Base-by-base conservation (phyloP, 1,139 yeast species). In the Yueomyces sp. region DNA sequence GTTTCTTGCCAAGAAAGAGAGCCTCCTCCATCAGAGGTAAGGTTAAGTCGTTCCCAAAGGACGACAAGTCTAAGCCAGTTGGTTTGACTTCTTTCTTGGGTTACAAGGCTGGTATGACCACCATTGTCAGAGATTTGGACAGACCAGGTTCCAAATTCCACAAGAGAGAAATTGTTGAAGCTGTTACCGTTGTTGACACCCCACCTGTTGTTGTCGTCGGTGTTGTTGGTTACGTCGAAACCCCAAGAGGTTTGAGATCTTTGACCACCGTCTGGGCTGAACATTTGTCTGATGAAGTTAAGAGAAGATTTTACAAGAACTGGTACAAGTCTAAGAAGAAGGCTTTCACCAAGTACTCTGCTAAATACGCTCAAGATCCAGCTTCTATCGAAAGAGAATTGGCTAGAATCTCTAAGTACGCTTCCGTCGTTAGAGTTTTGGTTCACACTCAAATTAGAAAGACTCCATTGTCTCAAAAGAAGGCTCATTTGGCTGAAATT, bases 121-220 rank as follows among this genome's bases (percentile, higher is more conserved):
- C 98, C 75, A 86, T 87, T 65, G 98, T 91, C 68, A 89, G 98
- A 80, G 98, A 91, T 78, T 83, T 91, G 70, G 97, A 91, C 87
- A 86, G 97, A 78, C 98, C 98, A 75, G 98, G 98, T 70, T 91
- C 98, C 70, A 91, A 91, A 82, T 87, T 89, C 96, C 96, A 91
- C 96, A 91, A 91, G 93, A 91, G 97, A 76, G 98, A 91, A 78
- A 79, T 91, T 64, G 98, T 91, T 59, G 98, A 91, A 79, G 97
- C 98, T 65, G 96, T 93, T 70, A 80, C 98, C 64, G 95, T 91
- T 67, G 95, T 91, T 64, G 98, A 91, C 80, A 84, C 98, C 66
- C 98, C 98, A 70, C 96, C 96, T 70, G 73, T 91, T 66, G 97
- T 91, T 68, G 81, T 91, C 69, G 96, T 91, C 63, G 98, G 98